Conservation (phyloP, 768 basidiomycete species). For the Suillus weaverae region DNA sequence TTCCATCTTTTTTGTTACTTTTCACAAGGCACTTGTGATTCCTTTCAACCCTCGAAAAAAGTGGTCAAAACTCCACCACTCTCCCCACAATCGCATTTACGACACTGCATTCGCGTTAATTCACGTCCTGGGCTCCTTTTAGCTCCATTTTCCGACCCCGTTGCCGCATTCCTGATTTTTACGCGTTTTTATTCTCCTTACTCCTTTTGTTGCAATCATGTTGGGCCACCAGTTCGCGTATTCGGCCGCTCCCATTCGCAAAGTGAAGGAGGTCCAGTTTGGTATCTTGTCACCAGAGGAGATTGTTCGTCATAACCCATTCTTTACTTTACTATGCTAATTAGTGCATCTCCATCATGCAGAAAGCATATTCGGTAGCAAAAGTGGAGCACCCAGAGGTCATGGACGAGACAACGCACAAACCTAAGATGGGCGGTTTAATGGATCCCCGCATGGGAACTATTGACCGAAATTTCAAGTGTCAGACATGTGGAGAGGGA, state of each 20-base stretch:
- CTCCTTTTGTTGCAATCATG: slow-evolving; percentile 45
- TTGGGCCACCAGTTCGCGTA: slow-evolving; percentile 88
- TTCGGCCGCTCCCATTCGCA: slow-evolving; percentile 92
- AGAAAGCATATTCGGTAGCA: slow-evolving; percentile 99
- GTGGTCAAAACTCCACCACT: slow-evolving; percentile 17
- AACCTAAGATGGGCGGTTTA: slow-evolving; percentile 89
- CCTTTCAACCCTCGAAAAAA: slow-evolving; percentile 21
- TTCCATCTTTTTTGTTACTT: slow-evolving; percentile 18
- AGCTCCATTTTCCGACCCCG: slow-evolving; percentile 5
- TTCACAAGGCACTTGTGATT: slow-evolving; percentile 1
- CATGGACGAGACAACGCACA: slow-evolving; percentile 91
- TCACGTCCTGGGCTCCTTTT: slow-evolving; percentile 18
- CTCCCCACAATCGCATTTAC: slow-evolving; percentile 6
- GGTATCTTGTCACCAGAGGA: slow-evolving; percentile 98
- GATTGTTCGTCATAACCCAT: slow-evolving; percentile 57
- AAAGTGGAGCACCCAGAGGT: slow-evolving; percentile 99
- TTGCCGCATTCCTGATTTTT: slow-evolving; percentile 5
- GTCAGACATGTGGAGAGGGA: slow-evolving; percentile 99
- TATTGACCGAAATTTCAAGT: slow-evolving; percentile 97
- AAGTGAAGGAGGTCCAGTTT: slow-evolving; percentile 97
- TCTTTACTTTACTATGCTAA: neutral
- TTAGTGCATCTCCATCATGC: slow-evolving; percentile 22
- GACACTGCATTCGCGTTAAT: slow-evolving; percentile 27
- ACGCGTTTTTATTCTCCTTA: slow-evolving; percentile 17
- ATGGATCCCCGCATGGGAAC: slow-evolving; percentile 99